Percentiles rank a stretch among this genome's conserved stretches.
These are phyloP conservation scores for Alternaria sp. DNA, from an alignment of 2,329 filamentous ascomycete species.

Conservation along the genomic window DNA sequence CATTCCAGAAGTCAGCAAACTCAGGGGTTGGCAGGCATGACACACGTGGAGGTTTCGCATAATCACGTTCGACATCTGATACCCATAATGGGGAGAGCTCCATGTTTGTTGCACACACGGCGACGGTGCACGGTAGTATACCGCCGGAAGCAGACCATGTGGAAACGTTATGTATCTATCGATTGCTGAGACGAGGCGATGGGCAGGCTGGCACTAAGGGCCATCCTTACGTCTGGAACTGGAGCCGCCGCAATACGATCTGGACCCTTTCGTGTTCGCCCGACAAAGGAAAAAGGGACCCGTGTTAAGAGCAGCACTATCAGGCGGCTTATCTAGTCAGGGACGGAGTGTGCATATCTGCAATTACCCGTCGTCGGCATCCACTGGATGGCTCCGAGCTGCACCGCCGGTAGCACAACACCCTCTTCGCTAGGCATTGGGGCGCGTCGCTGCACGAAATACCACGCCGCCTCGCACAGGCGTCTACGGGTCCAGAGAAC, in stretches of 20 bases:
- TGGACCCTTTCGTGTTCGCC: constrained; percentile 24
- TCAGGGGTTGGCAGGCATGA: background rate
- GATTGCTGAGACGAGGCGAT: constrained; percentile 13
- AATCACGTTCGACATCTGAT: constrained; percentile 15
- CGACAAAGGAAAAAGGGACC: constrained; percentile 13
- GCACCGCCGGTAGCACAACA: constrained; percentile 13
- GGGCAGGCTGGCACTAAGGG: constrained; percentile 19
- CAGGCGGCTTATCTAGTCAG: constrained; percentile 30
- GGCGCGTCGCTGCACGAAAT: constrained; percentile 31
- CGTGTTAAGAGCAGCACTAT: constrained; percentile 7
- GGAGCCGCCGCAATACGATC: constrained; percentile 26
- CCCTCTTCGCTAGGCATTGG: constrained; percentile 13
- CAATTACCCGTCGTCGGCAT: constrained; percentile 21
- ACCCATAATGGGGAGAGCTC: constrained; percentile 6
- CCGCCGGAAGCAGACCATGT: constrained; percentile 12
- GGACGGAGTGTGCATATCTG: constrained; percentile 22
- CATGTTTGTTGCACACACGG: constrained; percentile 8
- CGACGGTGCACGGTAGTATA: constrained; percentile 2
- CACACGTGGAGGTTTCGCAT: constrained; percentile 15
- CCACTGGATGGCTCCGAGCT: constrained; percentile 8
- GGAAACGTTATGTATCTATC: constrained; percentile 7
- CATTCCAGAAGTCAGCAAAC: constrained; percentile 13
- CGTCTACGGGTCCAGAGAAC: constrained; percentile 24
- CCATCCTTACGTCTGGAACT: constrained; percentile 20
- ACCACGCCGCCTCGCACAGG: constrained; percentile 34